Conservation (phyloP, 176 grass and related monocot species). For the Cenchrus purpureus region DNA sequence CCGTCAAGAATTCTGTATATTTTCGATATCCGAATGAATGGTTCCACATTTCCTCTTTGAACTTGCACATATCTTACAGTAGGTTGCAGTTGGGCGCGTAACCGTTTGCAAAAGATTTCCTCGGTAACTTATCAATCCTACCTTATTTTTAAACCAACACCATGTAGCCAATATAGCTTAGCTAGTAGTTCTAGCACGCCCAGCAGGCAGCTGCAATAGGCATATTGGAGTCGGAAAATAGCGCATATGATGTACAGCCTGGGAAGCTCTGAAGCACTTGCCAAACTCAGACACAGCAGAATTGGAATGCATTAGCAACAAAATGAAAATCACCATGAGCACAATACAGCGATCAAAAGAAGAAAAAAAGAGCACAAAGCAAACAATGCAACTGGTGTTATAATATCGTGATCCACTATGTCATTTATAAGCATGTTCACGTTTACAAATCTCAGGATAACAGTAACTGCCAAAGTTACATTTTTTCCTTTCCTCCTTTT, state of each 20-base stretch:
- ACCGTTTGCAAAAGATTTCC: too few relatives aligned
- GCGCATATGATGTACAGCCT: neutral
- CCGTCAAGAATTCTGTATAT: too few relatives aligned
- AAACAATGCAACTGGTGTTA: neutral
- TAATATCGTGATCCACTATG: neutral
- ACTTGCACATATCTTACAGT: too few relatives aligned
- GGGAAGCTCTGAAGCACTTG: neutral
- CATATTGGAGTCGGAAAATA: neutral
- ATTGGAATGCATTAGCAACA: neutral
- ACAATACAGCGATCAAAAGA: neutral
- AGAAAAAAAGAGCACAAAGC: neutral
- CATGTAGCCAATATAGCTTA: neutral
- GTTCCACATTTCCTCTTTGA: too few relatives aligned
- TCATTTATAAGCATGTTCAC: neutral
- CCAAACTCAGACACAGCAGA: neutral
- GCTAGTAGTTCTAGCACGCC: neutral
- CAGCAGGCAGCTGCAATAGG: neutral
- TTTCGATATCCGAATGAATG: too few relatives aligned
- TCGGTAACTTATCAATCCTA: neutral
- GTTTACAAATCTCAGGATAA: conserved; percentile 36
- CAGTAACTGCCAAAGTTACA: neutral
- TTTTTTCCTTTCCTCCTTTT: neutral
- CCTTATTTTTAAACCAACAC: neutral
- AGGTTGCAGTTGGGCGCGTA: too few relatives aligned
- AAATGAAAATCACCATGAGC: neutral